Evolutionary conservation across 306 rosid genomes (phyloP), one percentile per base, ranked within the genome.

Genomic region (Casuarina cunninghamiana): DNA sequence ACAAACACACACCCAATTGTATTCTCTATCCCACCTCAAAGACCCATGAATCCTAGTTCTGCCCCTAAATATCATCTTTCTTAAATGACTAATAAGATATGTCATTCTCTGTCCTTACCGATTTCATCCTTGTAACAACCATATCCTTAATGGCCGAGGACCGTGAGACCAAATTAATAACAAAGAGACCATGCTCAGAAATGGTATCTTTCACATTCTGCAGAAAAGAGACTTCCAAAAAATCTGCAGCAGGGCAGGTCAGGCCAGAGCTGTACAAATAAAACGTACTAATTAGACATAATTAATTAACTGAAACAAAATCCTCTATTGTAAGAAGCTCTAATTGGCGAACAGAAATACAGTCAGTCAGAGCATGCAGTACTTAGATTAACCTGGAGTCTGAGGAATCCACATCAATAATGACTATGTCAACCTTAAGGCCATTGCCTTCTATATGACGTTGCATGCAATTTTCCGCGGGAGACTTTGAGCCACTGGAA

Each of bases 381-480:
- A 78, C 35, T 51, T 75, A 74, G 45, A 78, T 78, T 89, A 81
- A 94, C 98, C 98, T 94, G 15, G 93, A 83, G 57, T 94, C 97
- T 1, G 95, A 90, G 71, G 97, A 93, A 88, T 94, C 98, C 10
- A 89, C 98, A 80, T 94, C 98, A 51, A 94, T 86, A 79, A 92
- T 83, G 80, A 92, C 77, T 73, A 94, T 86, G 89, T 92, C 98
- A 35, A 94, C 80, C 80, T 88, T 85, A 71, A 66, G 73, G 80
- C 70, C 86, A 71, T 41, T 69, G 71, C 66, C 81, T 80, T 79
- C 82, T 51, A 44, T 76, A 54, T 63, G 79, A 81, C 82, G 87
- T 21, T 76, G 65, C 38, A 49, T 66, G 61, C 70, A 44, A 79
- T 75, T 84, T 69, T 67, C 86, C 80, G 73, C 77, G 51, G 84